phyloP scores from a whole-genome alignment of 176 grass and related monocot genomes.

The Paspalum vaginatum region DNA sequence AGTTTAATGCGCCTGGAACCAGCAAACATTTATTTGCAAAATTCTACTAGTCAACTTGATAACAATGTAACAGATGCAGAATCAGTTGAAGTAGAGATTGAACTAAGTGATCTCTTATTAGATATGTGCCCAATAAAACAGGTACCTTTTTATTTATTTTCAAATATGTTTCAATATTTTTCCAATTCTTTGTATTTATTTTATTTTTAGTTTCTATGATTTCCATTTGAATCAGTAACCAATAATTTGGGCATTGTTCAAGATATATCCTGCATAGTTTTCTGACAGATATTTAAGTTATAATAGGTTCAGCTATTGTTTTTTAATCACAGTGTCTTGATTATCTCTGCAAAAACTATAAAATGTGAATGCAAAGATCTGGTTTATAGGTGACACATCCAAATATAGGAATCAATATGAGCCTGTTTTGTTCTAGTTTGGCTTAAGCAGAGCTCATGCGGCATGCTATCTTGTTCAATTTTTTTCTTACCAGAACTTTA shows the following conservation, averaged over 20 bases:
- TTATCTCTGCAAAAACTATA: neutral
- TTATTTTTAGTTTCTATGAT: constrained; percentile 4
- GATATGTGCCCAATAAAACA: constrained; percentile 94
- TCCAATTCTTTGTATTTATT: neutral
- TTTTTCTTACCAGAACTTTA: neutral
- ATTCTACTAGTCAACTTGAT: constrained; percentile 55
- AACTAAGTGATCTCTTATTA: constrained; percentile 86
- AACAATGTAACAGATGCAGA: constrained; percentile 61
- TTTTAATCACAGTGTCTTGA: constrained; percentile 20
- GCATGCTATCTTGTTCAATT: neutral
- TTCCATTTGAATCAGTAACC: constrained; percentile 12
- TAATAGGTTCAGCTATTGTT: neutral
- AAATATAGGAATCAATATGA: neutral
- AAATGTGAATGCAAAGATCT: neutral
- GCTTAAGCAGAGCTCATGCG: neutral
- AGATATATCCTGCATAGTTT: neutral
- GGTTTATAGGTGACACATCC: neutral
- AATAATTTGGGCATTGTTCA: neutral
- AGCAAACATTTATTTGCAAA: constrained; percentile 71
- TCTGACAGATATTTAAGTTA: neutral
- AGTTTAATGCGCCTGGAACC: constrained; percentile 89
- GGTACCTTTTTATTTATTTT: constrained; percentile 50
- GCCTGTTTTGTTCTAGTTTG: constrained; percentile 21
- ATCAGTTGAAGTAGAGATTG: constrained; percentile 79
- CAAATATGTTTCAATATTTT: constrained; percentile 1